phyloP scores from a whole-genome alignment of 495 filamentous ascomycete species.

The Xylaria acuta region DNA sequence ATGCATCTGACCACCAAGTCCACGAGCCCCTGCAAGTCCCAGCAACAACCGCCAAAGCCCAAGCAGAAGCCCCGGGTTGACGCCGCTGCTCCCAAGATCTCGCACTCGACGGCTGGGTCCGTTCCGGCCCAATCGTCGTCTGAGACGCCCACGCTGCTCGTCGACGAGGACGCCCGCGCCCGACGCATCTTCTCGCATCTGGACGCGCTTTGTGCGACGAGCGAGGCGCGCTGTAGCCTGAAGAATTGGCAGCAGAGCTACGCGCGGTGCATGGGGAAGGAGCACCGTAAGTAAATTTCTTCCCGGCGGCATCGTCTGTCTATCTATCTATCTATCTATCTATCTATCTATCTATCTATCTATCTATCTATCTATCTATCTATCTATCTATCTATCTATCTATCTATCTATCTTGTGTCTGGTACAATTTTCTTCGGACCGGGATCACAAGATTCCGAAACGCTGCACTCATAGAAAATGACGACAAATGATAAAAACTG shows the following conservation, averaged over 20 bases:
- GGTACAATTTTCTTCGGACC: background rate
- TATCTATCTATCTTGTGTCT: too few relatives aligned
- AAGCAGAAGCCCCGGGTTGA: background rate
- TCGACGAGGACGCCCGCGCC: conserved; percentile 49
- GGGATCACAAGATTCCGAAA: background rate
- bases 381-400: too few relatives aligned
- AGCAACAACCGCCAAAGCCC: background rate
- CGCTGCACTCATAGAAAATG: background rate
- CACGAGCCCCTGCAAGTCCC: conserved; percentile 6
- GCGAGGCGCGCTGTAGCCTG: conserved; percentile 56
- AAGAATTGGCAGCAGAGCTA: conserved; percentile 53
- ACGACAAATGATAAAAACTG: background rate
- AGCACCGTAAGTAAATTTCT: background rate
- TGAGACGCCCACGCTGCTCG: conserved; percentile 29
- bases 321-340: too few relatives aligned
- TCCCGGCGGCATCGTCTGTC: background rate
- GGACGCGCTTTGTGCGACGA: conserved; percentile 53
- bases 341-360: too few relatives aligned
- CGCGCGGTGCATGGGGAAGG: conserved; percentile 39
- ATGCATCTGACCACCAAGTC: background rate
- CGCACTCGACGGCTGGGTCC: background rate
- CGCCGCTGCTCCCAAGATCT: background rate
- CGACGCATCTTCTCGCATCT: conserved; percentile 58
- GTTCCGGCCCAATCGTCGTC: background rate
- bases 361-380: too few relatives aligned